Conservation (phyloP, 306 rosid genomes). For the Begonia masoniana region DNA sequence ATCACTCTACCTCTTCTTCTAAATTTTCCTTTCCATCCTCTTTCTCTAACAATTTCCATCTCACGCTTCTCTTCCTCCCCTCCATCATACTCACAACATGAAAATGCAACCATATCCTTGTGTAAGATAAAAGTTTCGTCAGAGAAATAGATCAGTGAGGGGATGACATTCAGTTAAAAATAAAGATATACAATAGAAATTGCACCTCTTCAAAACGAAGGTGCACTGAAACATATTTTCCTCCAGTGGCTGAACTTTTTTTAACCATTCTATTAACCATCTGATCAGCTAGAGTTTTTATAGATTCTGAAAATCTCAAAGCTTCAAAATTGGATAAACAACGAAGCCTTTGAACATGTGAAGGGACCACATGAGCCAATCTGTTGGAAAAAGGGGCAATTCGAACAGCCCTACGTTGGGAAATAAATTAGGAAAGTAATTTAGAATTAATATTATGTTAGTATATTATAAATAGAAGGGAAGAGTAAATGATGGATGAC, state of each 20-base stretch:
- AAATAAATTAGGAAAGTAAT: no score
- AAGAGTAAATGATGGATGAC: no score
- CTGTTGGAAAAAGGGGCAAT: conserved; percentile 97
- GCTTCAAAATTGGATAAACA: conserved; percentile 82
- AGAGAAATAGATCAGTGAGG: no score
- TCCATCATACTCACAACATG: conserved; percentile 91
- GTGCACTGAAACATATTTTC: conserved; percentile 91
- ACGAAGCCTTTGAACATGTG: conserved; percentile 64
- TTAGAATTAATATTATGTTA: no score
- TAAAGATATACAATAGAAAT: conserved; percentile 10
- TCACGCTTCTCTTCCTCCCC: conserved; percentile 89
- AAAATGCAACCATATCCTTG: conserved; percentile 98
- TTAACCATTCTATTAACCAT: conserved; percentile 86
- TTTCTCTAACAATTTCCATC: conserved; percentile 94
- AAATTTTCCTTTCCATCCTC: conserved; percentile 99
- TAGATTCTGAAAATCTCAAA: conserved; percentile 72
- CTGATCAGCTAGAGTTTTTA: conserved; percentile 66
- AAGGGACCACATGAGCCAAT: conserved; percentile 73
- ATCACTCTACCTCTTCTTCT: conserved; percentile 69
- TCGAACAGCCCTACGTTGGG: conserved; percentile 64
- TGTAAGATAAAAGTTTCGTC: background rate
- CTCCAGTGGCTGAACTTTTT: conserved; percentile 61
- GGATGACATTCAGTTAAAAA: no score
- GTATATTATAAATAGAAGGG: no score
- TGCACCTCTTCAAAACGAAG: conserved; percentile 95